Evolutionary conservation across 2,329 filamentous ascomycete genomes (phyloP).

Genomic region (Plectosphaerella cucumerina): DNA sequence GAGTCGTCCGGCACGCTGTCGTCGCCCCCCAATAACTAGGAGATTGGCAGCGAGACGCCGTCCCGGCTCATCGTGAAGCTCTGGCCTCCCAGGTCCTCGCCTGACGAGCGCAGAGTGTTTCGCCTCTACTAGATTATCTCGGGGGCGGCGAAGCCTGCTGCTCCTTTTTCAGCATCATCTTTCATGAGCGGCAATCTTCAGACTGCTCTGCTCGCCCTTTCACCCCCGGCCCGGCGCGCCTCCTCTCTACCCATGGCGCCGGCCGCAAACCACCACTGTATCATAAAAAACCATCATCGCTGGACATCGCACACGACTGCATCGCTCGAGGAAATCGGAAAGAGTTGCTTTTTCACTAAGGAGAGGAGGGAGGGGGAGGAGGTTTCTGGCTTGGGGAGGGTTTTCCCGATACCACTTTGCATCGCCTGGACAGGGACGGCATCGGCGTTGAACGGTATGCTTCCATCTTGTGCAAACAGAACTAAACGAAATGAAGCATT

Average conservation of each 20-base stretch:
- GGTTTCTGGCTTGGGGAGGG: background rate
- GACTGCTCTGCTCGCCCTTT: background rate
- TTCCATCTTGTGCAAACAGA: constrained; percentile 2
- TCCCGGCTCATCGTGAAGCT: too few species aligned
- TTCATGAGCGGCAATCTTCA: background rate
- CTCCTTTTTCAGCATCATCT: too few species aligned
- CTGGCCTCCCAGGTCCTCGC: too few species aligned
- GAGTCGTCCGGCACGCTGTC: constrained; percentile 55
- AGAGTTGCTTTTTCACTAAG: background rate
- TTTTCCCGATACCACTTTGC: constrained; percentile 1
- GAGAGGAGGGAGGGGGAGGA: background rate
- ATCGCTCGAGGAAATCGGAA: background rate
- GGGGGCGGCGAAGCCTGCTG: too few species aligned
- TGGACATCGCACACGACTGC: background rate
- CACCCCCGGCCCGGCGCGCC: background rate
- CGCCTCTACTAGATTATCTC: too few species aligned
- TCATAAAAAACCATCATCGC: background rate
- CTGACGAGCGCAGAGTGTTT: too few species aligned
- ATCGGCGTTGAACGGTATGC: constrained; percentile 4
- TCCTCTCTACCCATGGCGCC: background rate
- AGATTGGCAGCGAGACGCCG: too few species aligned
- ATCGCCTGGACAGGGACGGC: constrained; percentile 1
- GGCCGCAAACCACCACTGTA: background rate
- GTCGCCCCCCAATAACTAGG: constrained; percentile 36
- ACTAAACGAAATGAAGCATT: background rate